These are phyloP conservation scores for Favolaschia claudopus DNA, from an alignment of 768 basidiomycete genomes.

Conservation along the genomic window DNA sequence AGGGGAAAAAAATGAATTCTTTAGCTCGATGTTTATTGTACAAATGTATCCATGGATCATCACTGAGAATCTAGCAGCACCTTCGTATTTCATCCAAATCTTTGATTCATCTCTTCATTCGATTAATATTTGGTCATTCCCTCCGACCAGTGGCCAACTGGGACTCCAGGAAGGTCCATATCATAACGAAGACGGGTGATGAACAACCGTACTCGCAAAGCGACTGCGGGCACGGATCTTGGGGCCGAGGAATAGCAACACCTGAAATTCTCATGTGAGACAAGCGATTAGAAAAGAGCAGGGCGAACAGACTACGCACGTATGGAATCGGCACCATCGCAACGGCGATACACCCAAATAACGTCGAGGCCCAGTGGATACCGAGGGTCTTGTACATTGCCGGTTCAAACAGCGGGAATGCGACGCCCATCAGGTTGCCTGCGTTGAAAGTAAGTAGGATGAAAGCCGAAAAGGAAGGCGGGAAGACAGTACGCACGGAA, in stretches of 20 bases:
- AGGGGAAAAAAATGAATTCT: too few species aligned
- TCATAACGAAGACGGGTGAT: too few species aligned
- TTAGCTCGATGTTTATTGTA: too few species aligned
- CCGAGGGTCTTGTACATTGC: conserved; percentile 50
- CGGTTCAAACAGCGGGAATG: conserved; percentile 46
- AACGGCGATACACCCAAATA: conserved; percentile 46
- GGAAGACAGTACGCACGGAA: conserved; percentile 41
- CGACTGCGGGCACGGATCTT: conserved; percentile 10
- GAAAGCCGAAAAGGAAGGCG: not conserved
- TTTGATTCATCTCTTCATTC: too few species aligned
- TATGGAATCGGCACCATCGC: conserved; percentile 49
- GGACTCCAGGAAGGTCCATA: too few species aligned
- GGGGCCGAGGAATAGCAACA: conserved; percentile 6
- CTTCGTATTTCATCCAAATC: too few species aligned
- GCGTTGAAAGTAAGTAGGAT: conserved; percentile 3
- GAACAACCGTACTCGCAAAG: conserved; percentile 8
- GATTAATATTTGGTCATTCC: too few species aligned
- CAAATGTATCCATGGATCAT: too few species aligned
- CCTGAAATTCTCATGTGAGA: not conserved
- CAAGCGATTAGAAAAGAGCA: not conserved
- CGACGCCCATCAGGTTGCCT: conserved; percentile 43
- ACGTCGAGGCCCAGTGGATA: conserved; percentile 51
- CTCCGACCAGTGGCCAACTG: too few species aligned
- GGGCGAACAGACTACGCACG: conserved; percentile 19
- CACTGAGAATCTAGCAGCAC: too few species aligned